Evolutionary conservation across 2,329 filamentous ascomycete species (phyloP).

Genomic region (Sarocladium brachiariae): DNA sequence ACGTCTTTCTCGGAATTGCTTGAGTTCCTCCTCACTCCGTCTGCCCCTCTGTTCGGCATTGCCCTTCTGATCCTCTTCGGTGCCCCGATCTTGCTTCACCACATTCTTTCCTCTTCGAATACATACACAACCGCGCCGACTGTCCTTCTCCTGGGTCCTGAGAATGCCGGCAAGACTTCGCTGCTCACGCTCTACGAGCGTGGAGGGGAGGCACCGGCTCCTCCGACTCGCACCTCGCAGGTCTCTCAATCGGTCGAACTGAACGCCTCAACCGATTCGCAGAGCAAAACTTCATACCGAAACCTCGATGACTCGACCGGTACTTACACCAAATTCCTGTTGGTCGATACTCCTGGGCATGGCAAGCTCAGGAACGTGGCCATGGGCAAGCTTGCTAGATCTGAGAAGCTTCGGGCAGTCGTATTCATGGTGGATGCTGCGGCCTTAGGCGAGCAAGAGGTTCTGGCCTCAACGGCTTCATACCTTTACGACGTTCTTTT

Average conservation of each 20-base stretch:
- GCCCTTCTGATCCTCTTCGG: conserved; percentile 65
- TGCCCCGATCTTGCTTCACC: conserved; percentile 71
- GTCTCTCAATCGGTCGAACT: conserved; percentile 45
- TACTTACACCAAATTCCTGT: conserved; percentile 61
- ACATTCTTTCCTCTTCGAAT: conserved; percentile 60
- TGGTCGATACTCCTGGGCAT: conserved; percentile 90
- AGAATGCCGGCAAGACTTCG: conserved; percentile 79
- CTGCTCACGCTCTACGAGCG: conserved; percentile 69
- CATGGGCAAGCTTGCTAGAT: conserved; percentile 40
- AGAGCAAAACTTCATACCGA: conserved; percentile 37
- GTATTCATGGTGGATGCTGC: conserved; percentile 88
- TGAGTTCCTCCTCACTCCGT: conserved; percentile 53
- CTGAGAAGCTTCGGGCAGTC: conserved; percentile 58
- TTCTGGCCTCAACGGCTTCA: conserved; percentile 65
- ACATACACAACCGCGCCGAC: conserved; percentile 64
- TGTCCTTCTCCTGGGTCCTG: conserved; percentile 75
- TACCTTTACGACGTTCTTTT: conserved; percentile 91
- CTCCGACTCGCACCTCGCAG: conserved; percentile 50
- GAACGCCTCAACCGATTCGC: conserved; percentile 41
- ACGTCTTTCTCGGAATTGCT: conserved; percentile 32
- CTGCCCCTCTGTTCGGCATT: conserved; percentile 54
- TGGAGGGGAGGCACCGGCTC: conserved; percentile 29
- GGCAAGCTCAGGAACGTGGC: conserved; percentile 79
- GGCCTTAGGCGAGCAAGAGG: conserved; percentile 50
- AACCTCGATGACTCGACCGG: conserved; percentile 50